Percentiles rank a stretch among this genome's conserved stretches.
phyloP scores from a whole-genome alignment of 2,329 filamentous ascomycete species.

The Sclerotinia sclerotiorum region DNA sequence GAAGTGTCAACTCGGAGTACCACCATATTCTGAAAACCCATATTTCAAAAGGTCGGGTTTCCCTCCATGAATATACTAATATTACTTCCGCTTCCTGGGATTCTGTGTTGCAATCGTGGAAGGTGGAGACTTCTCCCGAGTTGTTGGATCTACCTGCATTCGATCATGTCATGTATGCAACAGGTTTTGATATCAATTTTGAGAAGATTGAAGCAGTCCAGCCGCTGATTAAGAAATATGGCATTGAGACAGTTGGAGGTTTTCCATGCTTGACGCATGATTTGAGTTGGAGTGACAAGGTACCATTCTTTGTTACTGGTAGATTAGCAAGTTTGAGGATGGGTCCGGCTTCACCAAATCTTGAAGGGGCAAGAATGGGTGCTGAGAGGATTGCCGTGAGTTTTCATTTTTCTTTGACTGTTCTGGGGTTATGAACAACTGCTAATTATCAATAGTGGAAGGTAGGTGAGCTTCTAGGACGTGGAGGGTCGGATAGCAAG shows the following conservation, averaged over 20 bases:
- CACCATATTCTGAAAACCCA: conserved; percentile 28
- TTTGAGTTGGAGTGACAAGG: conserved; percentile 70
- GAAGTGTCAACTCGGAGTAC: conserved; percentile 65
- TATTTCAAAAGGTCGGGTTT: conserved; percentile 24
- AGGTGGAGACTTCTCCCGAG: conserved; percentile 50
- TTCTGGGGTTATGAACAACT: neutral
- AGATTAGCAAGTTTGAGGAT: conserved; percentile 65
- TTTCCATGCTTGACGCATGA: conserved; percentile 74
- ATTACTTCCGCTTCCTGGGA: conserved; percentile 55
- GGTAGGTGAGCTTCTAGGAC: conserved; percentile 29
- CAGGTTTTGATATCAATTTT: conserved; percentile 67
- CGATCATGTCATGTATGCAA: conserved; percentile 52
- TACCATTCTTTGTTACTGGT: conserved; percentile 72
- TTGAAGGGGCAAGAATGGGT: conserved; percentile 70
- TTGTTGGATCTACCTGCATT: conserved; percentile 49
- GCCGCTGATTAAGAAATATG: conserved; percentile 57
- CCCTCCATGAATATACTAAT: conserved; percentile 28
- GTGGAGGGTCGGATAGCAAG: neutral
- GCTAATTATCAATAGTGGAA: conserved; percentile 27
- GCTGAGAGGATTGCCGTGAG: conserved; percentile 58
- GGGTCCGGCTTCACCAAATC: conserved; percentile 70
- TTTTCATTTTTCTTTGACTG: neutral
- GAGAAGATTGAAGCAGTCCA: conserved; percentile 59
- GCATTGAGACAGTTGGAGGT: conserved; percentile 62
- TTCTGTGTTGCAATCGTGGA: conserved; percentile 48